Percentiles rank a stretch among this genome's conserved stretches.
phyloP scores from a whole-genome alignment of 768 basidiomycete genomes.

The Leccinum ochraceum region DNA sequence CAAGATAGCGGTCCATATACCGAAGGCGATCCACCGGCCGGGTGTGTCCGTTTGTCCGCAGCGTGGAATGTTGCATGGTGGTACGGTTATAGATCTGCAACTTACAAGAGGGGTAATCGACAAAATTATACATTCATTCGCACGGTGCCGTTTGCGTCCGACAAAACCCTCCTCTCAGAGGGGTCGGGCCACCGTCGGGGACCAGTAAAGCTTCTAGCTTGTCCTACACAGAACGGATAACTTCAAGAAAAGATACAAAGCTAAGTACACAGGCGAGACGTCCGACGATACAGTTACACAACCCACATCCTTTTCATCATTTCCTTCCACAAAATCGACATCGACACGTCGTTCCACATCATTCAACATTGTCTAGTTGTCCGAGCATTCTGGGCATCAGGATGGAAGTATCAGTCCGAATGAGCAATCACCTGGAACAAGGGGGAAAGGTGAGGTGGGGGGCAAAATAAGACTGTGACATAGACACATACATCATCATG shows the following conservation, averaged over 20 bases:
- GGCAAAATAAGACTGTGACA: neutral
- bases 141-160: too few species aligned
- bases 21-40: conserved; percentile 84
- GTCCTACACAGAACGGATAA: too few species aligned
- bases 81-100: conserved; percentile 91
- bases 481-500: neutral
- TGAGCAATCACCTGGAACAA: neutral
- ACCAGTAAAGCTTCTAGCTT: too few species aligned
- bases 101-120: neutral
- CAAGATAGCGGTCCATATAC: conserved; percentile 95
- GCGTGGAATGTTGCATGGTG: conserved; percentile 80
- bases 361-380: neutral
- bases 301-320: neutral
- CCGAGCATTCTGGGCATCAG: neutral
- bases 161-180: too few species aligned
- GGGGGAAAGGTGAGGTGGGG: neutral
- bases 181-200: too few species aligned
- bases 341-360: neutral
- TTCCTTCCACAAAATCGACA: neutral
- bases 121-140: too few species aligned
- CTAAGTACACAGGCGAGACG: neutral
- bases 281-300: too few species aligned
- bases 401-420: neutral
- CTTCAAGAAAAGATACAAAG: too few species aligned
- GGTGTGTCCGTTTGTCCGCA: conserved; percentile 91